Conservation (phyloP, 2,329 filamentous ascomycete genomes). For the Neopestalotiopsis rosae region DNA sequence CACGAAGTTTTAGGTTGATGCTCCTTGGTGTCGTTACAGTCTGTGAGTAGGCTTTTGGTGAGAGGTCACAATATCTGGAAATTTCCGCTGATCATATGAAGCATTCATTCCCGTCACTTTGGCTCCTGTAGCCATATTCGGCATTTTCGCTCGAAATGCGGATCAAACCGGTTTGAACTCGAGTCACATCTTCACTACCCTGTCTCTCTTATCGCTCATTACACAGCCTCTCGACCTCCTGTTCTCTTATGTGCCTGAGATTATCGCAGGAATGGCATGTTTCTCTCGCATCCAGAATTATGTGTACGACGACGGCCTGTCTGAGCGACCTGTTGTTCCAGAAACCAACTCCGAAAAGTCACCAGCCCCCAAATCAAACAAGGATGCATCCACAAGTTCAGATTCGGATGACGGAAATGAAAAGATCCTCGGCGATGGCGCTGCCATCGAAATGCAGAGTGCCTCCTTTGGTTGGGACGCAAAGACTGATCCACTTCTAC, state of each 20-base stretch:
- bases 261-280: constrained; percentile 16
- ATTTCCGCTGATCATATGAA: background rate
- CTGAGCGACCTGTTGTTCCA: background rate
- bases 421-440: background rate
- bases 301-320: background rate
- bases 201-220: constrained; percentile 18
- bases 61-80: background rate
- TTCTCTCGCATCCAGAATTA: constrained; percentile 19
- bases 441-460: background rate
- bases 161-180: background rate
- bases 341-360: background rate
- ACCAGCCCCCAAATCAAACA: background rate
- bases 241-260: constrained; percentile 18
- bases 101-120: constrained; percentile 19
- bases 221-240: constrained; percentile 19
- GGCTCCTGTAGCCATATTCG: constrained; percentile 17
- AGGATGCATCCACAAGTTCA: background rate
- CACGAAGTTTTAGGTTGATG: constrained; percentile 19
- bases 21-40: constrained; percentile 18
- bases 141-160: constrained; percentile 11
- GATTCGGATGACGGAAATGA: background rate
- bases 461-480: constrained; percentile 2
- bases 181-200: constrained; percentile 18
- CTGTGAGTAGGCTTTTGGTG: constrained; percentile 12
- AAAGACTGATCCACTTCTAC: constrained; percentile 27